Evolutionary conservation across 108 stramenopile genomes (phyloP), one percentile per base, ranked within the genome.

Genomic region (Cyclotella distinguenda): DNA sequence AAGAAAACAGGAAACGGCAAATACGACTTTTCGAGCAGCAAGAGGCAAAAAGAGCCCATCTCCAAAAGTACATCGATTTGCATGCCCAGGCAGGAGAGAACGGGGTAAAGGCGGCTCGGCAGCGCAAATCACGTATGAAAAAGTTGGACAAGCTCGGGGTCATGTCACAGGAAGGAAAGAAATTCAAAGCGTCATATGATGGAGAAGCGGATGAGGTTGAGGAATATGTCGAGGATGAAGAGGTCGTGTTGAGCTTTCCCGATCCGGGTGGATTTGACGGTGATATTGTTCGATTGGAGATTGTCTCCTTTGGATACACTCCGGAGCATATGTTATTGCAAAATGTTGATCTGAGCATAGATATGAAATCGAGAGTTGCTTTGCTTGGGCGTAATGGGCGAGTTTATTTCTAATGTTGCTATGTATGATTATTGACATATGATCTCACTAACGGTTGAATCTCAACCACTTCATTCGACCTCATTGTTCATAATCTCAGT

Each of bases 241-340:
- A 81, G 50, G 87, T 90, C 9, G 70, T 59, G 13, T 65, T 95
- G 42, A 64, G 49, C 34, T 89, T 97, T 64, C 95, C 94, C 6
- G 89, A 93, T 53, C 94, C 95, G 7, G 89, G 85, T 12, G 52
- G 72, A 0, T 83, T 85, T 64, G 69, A 86, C 61, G 71, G 86
- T 43, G 82, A 88, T 55, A 44, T 95, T 44, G 89, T 97, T 25
- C 62, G 75, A 43, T 68, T 95, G 27, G 87, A 95, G 61, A 71
- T 79, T 26, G 92, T 91, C 4, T 70, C 80, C 4, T 97, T 96
- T 76, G 91, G 93, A 6, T 97, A 97, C 74, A 61, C 61, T 42
- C 32, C 56, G 13, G 71, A 82, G 12, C 62, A 70, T 11, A 71
- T 60, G n/a, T 55, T 90, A 52, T 54, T 90, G 42, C 35, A 81